Base-by-base conservation (phyloP, 1,139 yeast genomes). In the Zygoascus meyerae region DNA sequence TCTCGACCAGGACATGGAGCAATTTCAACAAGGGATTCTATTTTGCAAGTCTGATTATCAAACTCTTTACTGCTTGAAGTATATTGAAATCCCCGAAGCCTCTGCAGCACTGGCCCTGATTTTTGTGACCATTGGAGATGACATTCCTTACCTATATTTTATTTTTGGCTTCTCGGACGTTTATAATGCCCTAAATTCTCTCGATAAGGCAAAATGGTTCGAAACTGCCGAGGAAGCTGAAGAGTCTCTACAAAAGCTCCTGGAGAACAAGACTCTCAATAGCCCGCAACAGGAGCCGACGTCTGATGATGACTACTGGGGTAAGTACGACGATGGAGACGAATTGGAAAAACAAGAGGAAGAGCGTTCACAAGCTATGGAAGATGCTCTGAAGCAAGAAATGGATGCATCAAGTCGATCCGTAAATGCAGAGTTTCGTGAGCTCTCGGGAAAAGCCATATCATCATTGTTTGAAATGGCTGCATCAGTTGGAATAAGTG, bases 251-350 rank as follows among this genome's bases (percentile, higher is more conserved):
- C 30, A 35, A 18, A 29, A 35, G 14, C 9, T 4, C 9, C 33
- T 11, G 30, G 29, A 35, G 6, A 17, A 5, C 14, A 18, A 5
- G 29, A 6, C n/a, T 2, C 29, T 10, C 14, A 10, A 11, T 7
- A 12, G 36, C 10, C 15, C 2, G 4, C 29, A 7, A 12, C n/a
- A 11, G 11, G 16, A 5, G 4, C 26, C 26, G 7, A 21, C 26
- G 26, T 21, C 26, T 21, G 43, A 14, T n/a, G 37, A 32, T 33
- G 43, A 40, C 11, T 40, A 40, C 16, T 40, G 43, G 43, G 15
- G 12, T 11, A 10, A 40, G 18, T 40, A 40, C 14, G 35, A 40
- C 21, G 37, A 40, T n/a, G 37, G 33, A 21, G 43, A 40, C 12
- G 37, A 40, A 28, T 8, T 32, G 9, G 42, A 39, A 15, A 32